Evolutionary conservation across 257 asterid species (phyloP), one percentile per base, ranked within the genome.

Genomic region (Przewalskia tangutica): DNA sequence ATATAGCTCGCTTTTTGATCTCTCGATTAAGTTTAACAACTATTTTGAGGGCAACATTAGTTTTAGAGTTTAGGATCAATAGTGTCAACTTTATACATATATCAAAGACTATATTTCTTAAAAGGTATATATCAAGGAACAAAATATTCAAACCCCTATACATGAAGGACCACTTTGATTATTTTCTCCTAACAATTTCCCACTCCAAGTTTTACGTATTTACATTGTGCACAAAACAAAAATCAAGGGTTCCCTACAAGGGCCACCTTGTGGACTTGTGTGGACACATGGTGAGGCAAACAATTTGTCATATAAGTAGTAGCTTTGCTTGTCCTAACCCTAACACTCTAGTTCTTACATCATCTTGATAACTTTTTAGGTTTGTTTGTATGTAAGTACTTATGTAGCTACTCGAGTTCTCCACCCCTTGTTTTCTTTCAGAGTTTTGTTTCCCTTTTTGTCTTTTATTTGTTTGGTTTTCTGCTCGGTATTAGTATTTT

Each of bases 401-500:
- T 73, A 48, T 13, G 44, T 73, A 23, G 79, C 79, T 73, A 73
- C 44, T 73, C 79, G 62, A 73, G 23, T 23, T 73, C 79, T 73
- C 62, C 60, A 48, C 44, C 62, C 62, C 62, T 50, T 73, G 23
- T 48, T 73, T 73, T 73, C 32, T 27, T 27, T 27, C 32, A 27
- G 32, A 27, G 32, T 27, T 27, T 27, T 27, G 32, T 27, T 55
- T 55, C 6, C 16, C 9, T 55, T 55, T 55, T 20, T 55, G 20
- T 13, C 20, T n/a, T 4, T 14, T 6, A 14, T 55, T n/a, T 27
- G 32, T 27, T 27, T 27, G 32, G 32, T 27, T 27, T 27, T 27
- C 32, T 27, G 32, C 32, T 2, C 32, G 32, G 32, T 27, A 27
- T 27, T 27, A 27, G 32, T 27, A 27, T 27, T 27, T 2, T 27